phyloP scores from a whole-genome alignment of 2,329 filamentous ascomycete species.

The Sphaerulina populicola region DNA sequence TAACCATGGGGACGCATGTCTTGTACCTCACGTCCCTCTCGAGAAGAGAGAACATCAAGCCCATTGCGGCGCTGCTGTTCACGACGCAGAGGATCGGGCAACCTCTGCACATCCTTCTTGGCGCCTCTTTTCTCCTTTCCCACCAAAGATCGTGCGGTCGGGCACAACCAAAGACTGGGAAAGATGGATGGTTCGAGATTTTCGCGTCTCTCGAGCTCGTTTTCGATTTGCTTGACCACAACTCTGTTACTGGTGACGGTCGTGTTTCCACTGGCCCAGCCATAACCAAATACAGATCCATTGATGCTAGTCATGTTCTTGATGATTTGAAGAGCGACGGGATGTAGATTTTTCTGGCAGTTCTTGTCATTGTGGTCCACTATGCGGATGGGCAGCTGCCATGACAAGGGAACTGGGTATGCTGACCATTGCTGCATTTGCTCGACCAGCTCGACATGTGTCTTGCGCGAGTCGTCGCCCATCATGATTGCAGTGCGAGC shows the following conservation, averaged over 20 bases:
- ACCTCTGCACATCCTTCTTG: slow-evolving; percentile 25
- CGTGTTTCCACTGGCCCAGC: slow-evolving; percentile 56
- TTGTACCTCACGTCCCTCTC: slow-evolving; percentile 24
- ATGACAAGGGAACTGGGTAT: slow-evolving; percentile 46
- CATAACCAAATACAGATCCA: slow-evolving; percentile 62
- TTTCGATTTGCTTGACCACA: slow-evolving; percentile 58
- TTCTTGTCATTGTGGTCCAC: slow-evolving; percentile 40
- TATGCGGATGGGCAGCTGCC: slow-evolving; percentile 54
- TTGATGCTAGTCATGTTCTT: slow-evolving; percentile 54
- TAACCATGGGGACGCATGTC: slow-evolving; percentile 29
- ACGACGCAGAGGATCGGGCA: slow-evolving; percentile 27
- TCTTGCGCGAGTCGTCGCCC: slow-evolving; percentile 36
- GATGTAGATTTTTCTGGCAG: slow-evolving; percentile 39
- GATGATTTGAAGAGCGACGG: slow-evolving; percentile 38
- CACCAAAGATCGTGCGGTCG: slow-evolving; percentile 57
- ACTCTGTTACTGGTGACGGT: slow-evolving; percentile 65
- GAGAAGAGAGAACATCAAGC: slow-evolving; percentile 25
- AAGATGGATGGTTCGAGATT: slow-evolving; percentile 45
- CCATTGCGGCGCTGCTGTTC: slow-evolving; percentile 29
- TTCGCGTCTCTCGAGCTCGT: slow-evolving; percentile 47
- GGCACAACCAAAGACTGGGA: slow-evolving; percentile 57
- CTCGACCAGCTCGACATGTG: slow-evolving; percentile 27
- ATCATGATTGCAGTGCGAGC: slow-evolving; percentile 53
- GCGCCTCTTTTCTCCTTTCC: slow-evolving; percentile 51
- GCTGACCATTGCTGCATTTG: slow-evolving; percentile 42